Evolutionary conservation across 148 eudicot species (phyloP).

Genomic region (Diospyros lotus): DNA sequence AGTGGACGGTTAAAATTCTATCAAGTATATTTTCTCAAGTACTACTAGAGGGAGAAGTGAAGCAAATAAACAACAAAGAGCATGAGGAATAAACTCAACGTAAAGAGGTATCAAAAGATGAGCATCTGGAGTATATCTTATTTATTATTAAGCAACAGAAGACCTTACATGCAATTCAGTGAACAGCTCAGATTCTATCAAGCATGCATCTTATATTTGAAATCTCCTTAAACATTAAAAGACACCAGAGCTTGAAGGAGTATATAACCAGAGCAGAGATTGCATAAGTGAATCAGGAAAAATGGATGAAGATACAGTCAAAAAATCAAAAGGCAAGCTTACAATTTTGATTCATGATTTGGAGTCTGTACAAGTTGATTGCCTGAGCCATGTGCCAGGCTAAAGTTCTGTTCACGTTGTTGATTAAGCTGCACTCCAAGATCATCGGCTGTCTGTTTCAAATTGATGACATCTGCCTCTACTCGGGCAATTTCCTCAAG

Average conservation of each 20-base stretch:
- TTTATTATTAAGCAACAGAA: too few species aligned
- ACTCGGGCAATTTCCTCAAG: slow-evolving; percentile 53
- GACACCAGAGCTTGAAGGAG: neutral
- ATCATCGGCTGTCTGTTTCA: slow-evolving; percentile 68
- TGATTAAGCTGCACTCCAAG: slow-evolving; percentile 51
- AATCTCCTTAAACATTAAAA: neutral
- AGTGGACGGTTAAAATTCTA: neutral
- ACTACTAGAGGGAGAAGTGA: too few species aligned
- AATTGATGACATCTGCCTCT: slow-evolving; percentile 48
- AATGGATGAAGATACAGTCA: neutral
- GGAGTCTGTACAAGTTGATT: slow-evolving; percentile 27
- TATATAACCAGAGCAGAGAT: neutral
- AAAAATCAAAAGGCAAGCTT: slow-evolving; percentile 22
- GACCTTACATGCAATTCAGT: too few species aligned
- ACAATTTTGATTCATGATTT: slow-evolving; percentile 34
- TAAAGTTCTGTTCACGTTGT: slow-evolving; percentile 45
- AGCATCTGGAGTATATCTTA: too few species aligned
- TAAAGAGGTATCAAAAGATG: too few species aligned
- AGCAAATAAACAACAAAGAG: too few species aligned
- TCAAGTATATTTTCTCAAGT: too few species aligned
- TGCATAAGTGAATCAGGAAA: neutral
- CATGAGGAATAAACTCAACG: too few species aligned
- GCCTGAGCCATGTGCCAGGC: slow-evolving; percentile 27
- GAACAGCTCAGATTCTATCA: neutral
- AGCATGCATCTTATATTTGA: slow-evolving; percentile 9